Conservation (phyloP, 2,329 filamentous ascomycete species). For the Talaromyces atroroseus region DNA sequence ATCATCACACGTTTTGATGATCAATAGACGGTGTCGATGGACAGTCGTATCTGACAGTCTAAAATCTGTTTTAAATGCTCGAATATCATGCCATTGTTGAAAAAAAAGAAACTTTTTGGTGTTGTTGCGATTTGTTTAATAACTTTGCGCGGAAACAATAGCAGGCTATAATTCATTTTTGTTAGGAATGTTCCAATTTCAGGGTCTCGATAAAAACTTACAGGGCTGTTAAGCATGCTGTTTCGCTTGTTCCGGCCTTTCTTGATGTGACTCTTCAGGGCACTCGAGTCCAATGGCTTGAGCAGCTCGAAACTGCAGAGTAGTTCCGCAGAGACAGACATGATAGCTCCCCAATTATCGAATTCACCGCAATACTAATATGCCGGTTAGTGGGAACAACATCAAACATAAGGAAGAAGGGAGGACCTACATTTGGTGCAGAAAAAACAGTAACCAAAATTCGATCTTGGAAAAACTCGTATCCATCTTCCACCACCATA, state of each 20-base stretch:
- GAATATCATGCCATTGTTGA: conserved; percentile 7
- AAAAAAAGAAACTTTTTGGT: conserved; percentile 1
- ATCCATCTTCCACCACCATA: conserved; percentile 99
- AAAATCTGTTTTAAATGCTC: conserved; percentile 2
- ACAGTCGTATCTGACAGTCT: neutral
- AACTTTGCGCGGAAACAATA: conserved; percentile 41
- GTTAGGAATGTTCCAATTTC: conserved; percentile 14
- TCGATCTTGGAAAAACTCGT: conserved; percentile 96
- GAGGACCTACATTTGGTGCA: conserved; percentile 77
- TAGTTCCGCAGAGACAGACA: conserved; percentile 91
- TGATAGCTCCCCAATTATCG: conserved; percentile 97
- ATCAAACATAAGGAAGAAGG: neutral
- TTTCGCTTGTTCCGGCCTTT: conserved; percentile 93
- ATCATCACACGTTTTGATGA: neutral
- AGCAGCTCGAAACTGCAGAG: conserved; percentile 96
- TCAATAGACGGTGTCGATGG: conserved; percentile 1
- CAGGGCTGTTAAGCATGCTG: conserved; percentile 92
- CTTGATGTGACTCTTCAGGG: conserved; percentile 97
- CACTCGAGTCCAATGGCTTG: conserved; percentile 92
- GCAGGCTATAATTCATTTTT: conserved; percentile 34
- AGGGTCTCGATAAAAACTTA: conserved; percentile 50
- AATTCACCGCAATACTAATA: conserved; percentile 92
- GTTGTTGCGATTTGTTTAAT: conserved; percentile 22
- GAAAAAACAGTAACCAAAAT: conserved; percentile 96
- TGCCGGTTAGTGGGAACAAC: conserved; percentile 20